phyloP scores from a whole-genome alignment of 176 grass and related monocot species.

The Oryza australiensis region DNA sequence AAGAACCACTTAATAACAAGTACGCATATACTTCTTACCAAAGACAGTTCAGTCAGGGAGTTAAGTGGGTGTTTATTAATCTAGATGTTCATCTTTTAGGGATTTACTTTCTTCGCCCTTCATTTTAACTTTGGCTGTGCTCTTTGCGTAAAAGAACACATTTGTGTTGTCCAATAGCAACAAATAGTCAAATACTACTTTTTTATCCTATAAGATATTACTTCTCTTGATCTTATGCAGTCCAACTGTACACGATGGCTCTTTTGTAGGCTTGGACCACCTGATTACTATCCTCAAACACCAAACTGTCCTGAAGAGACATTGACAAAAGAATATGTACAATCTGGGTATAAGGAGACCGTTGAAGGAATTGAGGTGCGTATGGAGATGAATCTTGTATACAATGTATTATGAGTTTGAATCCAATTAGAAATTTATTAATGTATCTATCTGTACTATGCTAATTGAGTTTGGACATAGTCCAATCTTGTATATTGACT shows the following conservation, averaged over 20 bases:
- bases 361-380: constrained; percentile 99
- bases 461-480: constrained; percentile 3
- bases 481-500: background rate
- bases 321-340: constrained; percentile 94
- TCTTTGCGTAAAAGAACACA: constrained; percentile 1
- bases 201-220: constrained; percentile 11
- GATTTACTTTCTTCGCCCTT: background rate
- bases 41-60: constrained; percentile 12
- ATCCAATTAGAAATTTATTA: background rate
- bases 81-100: background rate
- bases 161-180: background rate
- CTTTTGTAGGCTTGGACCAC: constrained; percentile 83
- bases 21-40: constrained; percentile 43
- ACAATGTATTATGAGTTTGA: background rate
- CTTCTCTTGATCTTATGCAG: constrained; percentile 10
- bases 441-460: background rate
- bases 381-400: constrained; percentile 20
- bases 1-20: constrained; percentile 83
- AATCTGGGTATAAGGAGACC: constrained; percentile 94
- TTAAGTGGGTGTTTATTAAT: background rate
- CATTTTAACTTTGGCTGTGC: background rate
- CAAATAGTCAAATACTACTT: background rate
- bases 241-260: constrained; percentile 16
- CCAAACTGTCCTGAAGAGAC: constrained; percentile 96
- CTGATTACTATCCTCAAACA: constrained; percentile 95